Evolutionary conservation across 2,329 filamentous ascomycete species (phyloP), one percentile per base, ranked within the genome.

Genomic region (Aspergillus niger): DNA sequence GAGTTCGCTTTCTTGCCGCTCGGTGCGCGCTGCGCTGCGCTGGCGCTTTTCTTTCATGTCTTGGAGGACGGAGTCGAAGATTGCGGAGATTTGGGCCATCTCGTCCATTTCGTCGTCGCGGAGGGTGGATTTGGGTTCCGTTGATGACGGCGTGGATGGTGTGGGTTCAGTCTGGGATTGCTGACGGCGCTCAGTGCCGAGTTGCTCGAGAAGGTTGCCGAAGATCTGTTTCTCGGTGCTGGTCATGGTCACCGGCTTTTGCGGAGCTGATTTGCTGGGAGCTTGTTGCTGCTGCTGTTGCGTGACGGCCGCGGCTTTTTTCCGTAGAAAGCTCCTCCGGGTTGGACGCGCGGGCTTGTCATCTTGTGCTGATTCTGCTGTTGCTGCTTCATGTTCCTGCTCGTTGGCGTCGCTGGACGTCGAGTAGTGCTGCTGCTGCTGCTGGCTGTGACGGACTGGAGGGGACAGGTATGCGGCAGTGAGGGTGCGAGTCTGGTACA

Each of bases 401-500:
- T 36, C 13, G 44, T 15, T 15, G 13, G 44, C 22, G 24, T 28
- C 24, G 22, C 13, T 44, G 20, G 48, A 50, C 2, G 55, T n/a
- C 24, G 49, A 38, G 43, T 20, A 20, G 22, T 30, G 26, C 30
- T 49, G 36, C 15, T n/a, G n/a, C 36, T 52, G 56, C 43, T 49
- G 41, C 56, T 50, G 11, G 36, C 11, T 39, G 39, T 57, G 64
- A 48, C 51, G 64, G 28, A 47, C 39, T 28, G 41, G 62, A 48
- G 32, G 58, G 38, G 36, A 11, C 53, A 62, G 49, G 58, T 49
- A 28, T 44, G 68, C 58, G 13, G 61, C 57, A 4, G 63, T 61
- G 32, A 89, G 82, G 0, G 89, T 91, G 61, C 83, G 80, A 5
- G 90, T 92, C 65, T 90, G 88, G 70, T 91, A 92, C 6, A 92